Base-by-base conservation (phyloP, 257 asterid genomes). In the Mentha longifolia region DNA sequence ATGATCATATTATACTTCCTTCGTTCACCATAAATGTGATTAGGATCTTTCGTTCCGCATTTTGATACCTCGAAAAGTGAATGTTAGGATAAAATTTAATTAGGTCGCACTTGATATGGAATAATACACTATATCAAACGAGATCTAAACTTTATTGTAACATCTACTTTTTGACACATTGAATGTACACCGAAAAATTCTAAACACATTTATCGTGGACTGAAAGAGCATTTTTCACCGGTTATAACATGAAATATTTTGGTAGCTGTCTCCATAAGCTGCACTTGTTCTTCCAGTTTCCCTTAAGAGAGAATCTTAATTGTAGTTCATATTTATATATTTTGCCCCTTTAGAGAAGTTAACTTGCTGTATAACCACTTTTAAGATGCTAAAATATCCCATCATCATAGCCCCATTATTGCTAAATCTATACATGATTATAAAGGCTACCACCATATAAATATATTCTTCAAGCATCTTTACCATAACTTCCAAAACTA, bases 341-440 rank as follows among this genome's bases (percentile, higher is more conserved):
- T 51, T 65, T 41, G n/a, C 9, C 9, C 20, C 50, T 35, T 68
- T 61, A 54, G 39, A 35, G 47, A 35, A 30, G 7, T 56, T 42
- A 10, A 61, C 28, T 39, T 70, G 80, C 74, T 68, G 78, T 68
- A 80, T 75, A 59, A 52, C 77, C 77, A 75, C 78, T 37, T 22
- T 61, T 68, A 59, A 52, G 43, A 13, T 50, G 17, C 43, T 61
- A 7, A 61, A 49, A 62, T 35, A 65, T 66, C 52, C 65, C 42
- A 62, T 39, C 57, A 72, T 84, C 85, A 80, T 76, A 76, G 45
- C 47, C 72, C 72, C 82, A 86, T 86, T 75, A 86, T 80, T 80
- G 75, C 85, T 72, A 77, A 72, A 77, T 74, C 68, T 9, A 42
- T 42, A 9, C 14, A 42, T n/a, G 43, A 64, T 42, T 55, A 68